These are phyloP conservation scores for Ramaria rubella DNA, from an alignment of 768 basidiomycete species.

Conservation along the genomic window DNA sequence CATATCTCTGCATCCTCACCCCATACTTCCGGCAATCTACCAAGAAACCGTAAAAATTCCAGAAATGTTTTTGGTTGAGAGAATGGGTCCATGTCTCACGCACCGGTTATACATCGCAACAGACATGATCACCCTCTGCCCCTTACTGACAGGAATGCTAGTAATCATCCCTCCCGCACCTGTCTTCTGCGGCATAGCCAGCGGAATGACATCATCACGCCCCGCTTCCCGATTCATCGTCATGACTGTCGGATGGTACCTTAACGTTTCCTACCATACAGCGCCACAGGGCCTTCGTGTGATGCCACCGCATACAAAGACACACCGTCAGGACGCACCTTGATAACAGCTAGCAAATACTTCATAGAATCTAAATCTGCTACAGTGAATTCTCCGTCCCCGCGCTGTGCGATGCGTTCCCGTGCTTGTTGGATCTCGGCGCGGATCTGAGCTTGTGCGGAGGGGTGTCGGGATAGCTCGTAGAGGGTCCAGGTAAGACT, in stretches of 20 bases:
- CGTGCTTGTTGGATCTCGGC: slow-evolving; percentile 22
- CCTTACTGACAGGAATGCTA: slow-evolving; percentile 45
- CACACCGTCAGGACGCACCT: neutral
- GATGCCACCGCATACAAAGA: neutral
- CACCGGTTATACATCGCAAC: slow-evolving; percentile 52
- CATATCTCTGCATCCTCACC: slow-evolving; percentile 26
- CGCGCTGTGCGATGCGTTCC: slow-evolving; percentile 15
- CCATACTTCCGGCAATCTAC: slow-evolving; percentile 24
- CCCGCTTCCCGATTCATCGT: slow-evolving; percentile 43
- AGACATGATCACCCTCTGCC: slow-evolving; percentile 44
- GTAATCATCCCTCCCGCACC: slow-evolving; percentile 38
- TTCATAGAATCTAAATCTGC: slow-evolving; percentile 29
- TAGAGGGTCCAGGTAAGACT: slow-evolving; percentile 26
- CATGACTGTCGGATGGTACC: slow-evolving; percentile 47
- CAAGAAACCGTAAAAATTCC: neutral
- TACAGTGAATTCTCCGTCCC: slow-evolving; percentile 22
- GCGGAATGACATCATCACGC: slow-evolving; percentile 51
- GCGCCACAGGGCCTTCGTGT: neutral
- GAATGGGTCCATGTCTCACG: too few species aligned
- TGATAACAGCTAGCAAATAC: neutral
- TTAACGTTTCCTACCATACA: slow-evolving; percentile 51
- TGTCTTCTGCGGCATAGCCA: slow-evolving; percentile 46
- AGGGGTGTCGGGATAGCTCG: slow-evolving; percentile 22
- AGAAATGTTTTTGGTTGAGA: neutral
- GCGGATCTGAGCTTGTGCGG: slow-evolving; percentile 20